Evolutionary conservation across 1,139 yeast species (phyloP).

Genomic region (Petasospora fabianii): DNA sequence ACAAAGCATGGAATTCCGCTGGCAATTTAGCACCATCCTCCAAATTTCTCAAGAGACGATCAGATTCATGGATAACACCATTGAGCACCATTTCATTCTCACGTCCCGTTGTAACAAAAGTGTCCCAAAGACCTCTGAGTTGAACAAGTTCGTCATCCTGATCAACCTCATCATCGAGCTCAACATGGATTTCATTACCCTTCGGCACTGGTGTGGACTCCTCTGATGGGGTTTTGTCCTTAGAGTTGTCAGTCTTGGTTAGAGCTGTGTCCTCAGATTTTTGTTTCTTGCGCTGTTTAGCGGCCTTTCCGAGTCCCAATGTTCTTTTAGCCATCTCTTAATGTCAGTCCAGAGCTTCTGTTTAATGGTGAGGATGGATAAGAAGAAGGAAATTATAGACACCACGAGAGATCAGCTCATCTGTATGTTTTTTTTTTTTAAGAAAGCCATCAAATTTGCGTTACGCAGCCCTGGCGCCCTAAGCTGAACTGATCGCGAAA

Average conservation of each 20-base stretch:
- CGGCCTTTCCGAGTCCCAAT: constrained; percentile 48
- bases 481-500: too few species aligned
- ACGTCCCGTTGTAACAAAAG: constrained; percentile 50
- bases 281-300: constrained; percentile 27
- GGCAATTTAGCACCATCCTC: constrained; percentile 37
- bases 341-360: not conserved
- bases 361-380: not conserved
- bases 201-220: constrained; percentile 17
- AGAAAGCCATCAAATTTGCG: too few species aligned
- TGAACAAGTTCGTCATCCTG: constrained; percentile 78
- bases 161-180: constrained; percentile 64
- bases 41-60: constrained; percentile 58
- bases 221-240: constrained; percentile 15
- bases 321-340: constrained; percentile 67
- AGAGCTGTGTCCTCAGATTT: constrained; percentile 19
- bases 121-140: constrained; percentile 64
- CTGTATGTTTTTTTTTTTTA: not conserved
- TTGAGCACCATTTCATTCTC: constrained; percentile 65
- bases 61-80: constrained; percentile 91
- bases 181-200: constrained; percentile 55
- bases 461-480: too few species aligned
- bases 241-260: too few species aligned
- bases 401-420: not conserved
- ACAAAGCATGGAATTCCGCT: constrained; percentile 65
- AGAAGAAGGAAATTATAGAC: not conserved